Conservation (phyloP, 108 stramenopile species). For the Stephanodiscus minutulus region DNA sequence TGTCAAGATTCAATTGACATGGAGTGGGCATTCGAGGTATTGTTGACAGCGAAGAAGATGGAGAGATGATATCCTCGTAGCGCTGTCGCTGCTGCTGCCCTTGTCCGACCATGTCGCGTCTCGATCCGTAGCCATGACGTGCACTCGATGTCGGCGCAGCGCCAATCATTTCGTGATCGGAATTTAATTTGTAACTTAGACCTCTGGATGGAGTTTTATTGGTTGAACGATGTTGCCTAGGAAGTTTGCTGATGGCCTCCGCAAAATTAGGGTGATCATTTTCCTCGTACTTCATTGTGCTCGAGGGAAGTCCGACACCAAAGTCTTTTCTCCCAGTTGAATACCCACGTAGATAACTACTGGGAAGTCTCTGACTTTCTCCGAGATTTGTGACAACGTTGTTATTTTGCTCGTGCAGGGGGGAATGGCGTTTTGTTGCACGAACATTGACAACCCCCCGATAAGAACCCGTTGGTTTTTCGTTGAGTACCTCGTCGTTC, state of each 20-base stretch:
- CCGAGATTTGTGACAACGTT: background rate
- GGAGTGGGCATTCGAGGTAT: constrained; percentile 40
- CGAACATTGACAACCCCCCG: constrained; percentile 24
- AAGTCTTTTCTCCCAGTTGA: background rate
- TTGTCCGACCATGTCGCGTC: background rate
- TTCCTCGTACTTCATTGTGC: constrained; percentile 9
- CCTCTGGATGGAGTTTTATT: background rate
- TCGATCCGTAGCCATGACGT: background rate
- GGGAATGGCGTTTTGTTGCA: constrained; percentile 21
- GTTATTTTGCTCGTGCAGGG: background rate
- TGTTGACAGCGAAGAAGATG: constrained; percentile 42
- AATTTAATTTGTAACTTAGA: constrained; percentile 1
- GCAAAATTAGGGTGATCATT: constrained; percentile 23
- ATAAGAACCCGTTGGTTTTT: background rate
- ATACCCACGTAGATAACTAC: background rate
- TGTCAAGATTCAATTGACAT: constrained; percentile 35
- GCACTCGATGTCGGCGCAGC: background rate
- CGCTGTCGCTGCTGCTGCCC: constrained; percentile 4
- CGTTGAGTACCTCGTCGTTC: background rate
- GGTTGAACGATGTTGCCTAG: background rate
- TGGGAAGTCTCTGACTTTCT: constrained; percentile 8
- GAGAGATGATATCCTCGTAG: constrained; percentile 33
- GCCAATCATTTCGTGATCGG: background rate
- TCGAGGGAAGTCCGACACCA: background rate
- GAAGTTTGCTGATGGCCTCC: constrained; percentile 13